Percentiles rank a stretch among this genome's conserved stretches.
phyloP scores from a whole-genome alignment of 2,329 filamentous ascomycete genomes.

The Colletotrichum incanum region DNA sequence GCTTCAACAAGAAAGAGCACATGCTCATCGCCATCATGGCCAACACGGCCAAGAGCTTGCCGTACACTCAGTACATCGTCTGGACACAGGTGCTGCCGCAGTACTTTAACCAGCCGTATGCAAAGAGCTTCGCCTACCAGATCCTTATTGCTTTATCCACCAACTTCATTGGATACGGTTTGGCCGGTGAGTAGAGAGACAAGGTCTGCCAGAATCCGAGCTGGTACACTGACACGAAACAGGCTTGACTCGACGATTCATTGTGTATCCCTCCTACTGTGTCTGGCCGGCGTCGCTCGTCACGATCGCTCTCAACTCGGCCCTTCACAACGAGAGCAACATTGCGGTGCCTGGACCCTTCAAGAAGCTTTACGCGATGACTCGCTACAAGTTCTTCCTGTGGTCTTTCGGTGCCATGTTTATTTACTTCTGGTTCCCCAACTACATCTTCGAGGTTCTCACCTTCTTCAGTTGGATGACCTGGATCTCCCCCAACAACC shows the following conservation, averaged over 20 bases:
- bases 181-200: constrained; percentile 58
- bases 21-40: constrained; percentile 74
- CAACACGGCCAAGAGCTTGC: constrained; percentile 63
- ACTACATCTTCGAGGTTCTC: constrained; percentile 65
- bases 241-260: constrained; percentile 60
- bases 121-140: constrained; percentile 64
- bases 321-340: constrained; percentile 63
- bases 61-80: constrained; percentile 66
- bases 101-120: constrained; percentile 68
- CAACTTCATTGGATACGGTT: constrained; percentile 70
- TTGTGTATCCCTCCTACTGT: constrained; percentile 67
- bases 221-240: not conserved
- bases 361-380: constrained; percentile 57
- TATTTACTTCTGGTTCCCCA: constrained; percentile 69
- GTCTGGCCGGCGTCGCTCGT: constrained; percentile 69
- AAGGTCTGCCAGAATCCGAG: not conserved
- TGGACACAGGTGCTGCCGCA: constrained; percentile 64
- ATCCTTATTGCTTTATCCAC: constrained; percentile 65
- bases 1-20: constrained; percentile 74
- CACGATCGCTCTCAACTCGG: constrained; percentile 65
- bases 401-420: constrained; percentile 64
- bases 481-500: constrained; percentile 65
- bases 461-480: constrained; percentile 67
- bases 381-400: constrained; percentile 64
- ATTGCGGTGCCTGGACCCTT: constrained; percentile 59